Base-by-base conservation (phyloP, 2,329 filamentous ascomycete species). In the Diaporthe citriasiana region DNA sequence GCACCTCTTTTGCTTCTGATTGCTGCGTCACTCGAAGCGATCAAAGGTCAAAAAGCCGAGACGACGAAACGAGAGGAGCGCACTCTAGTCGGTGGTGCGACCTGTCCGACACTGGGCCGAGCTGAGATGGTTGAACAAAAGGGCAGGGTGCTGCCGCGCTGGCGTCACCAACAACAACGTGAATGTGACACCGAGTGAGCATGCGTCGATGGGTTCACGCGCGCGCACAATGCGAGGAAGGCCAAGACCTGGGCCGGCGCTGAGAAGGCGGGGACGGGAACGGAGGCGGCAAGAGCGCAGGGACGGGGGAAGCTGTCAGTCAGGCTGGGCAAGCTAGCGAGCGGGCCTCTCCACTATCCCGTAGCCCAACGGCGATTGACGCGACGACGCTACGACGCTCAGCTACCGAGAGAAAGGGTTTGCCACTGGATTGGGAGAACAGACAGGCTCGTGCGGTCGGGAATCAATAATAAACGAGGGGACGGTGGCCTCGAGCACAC, bases 151-250 rank as follows among this genome's bases (percentile, higher is more conserved):
- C 38, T 63, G 45, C 56, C 56, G 56, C 69, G 45, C 42, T 56
- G 69, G 35, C 30, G 69, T 63, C 69, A 71, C 56, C 45, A 60
- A n/a, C n/a, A n/a, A 51, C n/a, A 47, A 63, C 38, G 57, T 63
- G 57, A 42, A 40, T 27, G 70, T 72, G 22, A 47, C 57, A 66
- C 47, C 42, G 57, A 33, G 33, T 45, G 59, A n/a, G 59, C 12
- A 45, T 7, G 59, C 40, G 59, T 33, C 40, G 8, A n/a, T 33
- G 22, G 33, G 22, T 38, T 38, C 47, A 50, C 53, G 9, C 33
- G 4, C 33, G 33, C n/a, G n/a, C n/a, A 56, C 27, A 33, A 56
- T 8, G n/a, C 50, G 50, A 51, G 50, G 50, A 2, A 22, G 22
- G 42, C 60, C 19, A 50, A 33, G 27, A 12, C 12, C 47, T 68